Conservation (phyloP, 2,329 filamentous ascomycete species). For the Colletotrichum sp. region DNA sequence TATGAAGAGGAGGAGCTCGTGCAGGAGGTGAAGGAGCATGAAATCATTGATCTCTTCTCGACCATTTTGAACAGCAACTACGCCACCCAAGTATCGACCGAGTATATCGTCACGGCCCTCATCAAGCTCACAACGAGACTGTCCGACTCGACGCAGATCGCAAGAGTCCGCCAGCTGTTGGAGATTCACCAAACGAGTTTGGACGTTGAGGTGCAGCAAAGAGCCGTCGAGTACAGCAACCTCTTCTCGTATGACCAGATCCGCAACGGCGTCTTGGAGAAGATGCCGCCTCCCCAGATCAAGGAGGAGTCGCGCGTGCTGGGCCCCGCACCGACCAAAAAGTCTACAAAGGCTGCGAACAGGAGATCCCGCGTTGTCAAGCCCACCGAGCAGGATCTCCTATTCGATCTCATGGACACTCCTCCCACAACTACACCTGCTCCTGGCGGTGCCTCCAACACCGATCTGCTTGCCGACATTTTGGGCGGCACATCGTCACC, state of each 20-base stretch:
- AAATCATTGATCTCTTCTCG: slow-evolving; percentile 91
- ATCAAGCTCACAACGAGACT: slow-evolving; percentile 95
- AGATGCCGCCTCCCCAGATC: slow-evolving; percentile 97
- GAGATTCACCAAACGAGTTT: slow-evolving; percentile 82
- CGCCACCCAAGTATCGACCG: slow-evolving; percentile 85
- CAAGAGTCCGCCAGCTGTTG: slow-evolving; percentile 81
- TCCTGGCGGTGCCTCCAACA: slow-evolving; percentile 69
- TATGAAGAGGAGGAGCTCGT: slow-evolving; percentile 95
- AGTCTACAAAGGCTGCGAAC: slow-evolving; percentile 71
- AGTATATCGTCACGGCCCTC: slow-evolving; percentile 94
- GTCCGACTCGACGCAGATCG: slow-evolving; percentile 82
- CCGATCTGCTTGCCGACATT: slow-evolving; percentile 90
- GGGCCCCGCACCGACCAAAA: slow-evolving; percentile 70
- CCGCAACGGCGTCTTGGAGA: slow-evolving; percentile 87
- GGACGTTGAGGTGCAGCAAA: slow-evolving; percentile 94
- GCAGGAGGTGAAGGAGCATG: slow-evolving; percentile 78
- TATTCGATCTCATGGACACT: slow-evolving; percentile 90
- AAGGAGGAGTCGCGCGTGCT: slow-evolving; percentile 93
- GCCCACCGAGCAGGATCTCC: slow-evolving; percentile 87
- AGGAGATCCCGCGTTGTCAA: slow-evolving; percentile 80
- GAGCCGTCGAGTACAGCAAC: slow-evolving; percentile 93
- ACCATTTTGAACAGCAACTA: slow-evolving; percentile 95
- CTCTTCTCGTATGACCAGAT: slow-evolving; percentile 91
- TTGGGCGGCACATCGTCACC: slow-evolving; percentile 72
- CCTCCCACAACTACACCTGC: slow-evolving; percentile 55